These are phyloP conservation scores for Fusarium sp. DNA, from an alignment of 2,329 filamentous ascomycete genomes.

Conservation along the genomic window DNA sequence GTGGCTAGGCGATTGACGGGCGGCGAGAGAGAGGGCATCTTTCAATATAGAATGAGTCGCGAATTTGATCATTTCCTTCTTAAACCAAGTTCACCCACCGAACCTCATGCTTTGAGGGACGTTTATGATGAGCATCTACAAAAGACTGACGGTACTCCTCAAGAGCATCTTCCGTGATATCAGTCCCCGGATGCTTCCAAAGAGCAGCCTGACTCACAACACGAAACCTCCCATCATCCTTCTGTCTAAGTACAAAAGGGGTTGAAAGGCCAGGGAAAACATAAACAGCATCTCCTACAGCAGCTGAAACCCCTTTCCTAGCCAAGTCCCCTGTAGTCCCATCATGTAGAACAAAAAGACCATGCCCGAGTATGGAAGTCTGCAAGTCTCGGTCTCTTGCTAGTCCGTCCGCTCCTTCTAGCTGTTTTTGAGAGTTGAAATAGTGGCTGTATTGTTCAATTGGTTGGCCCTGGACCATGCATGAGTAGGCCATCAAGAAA, in stretches of 20 bases:
- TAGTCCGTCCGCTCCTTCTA: not conserved
- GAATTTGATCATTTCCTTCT: too few species aligned
- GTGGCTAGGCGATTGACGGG: not conserved
- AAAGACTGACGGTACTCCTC: not conserved
- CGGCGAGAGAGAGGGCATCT: not conserved
- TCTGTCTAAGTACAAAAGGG: not conserved
- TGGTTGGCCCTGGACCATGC: constrained; percentile 1
- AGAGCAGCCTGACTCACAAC: not conserved
- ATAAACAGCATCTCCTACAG: constrained; percentile 3
- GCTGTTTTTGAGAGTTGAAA: not conserved
- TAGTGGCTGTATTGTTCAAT: not conserved
- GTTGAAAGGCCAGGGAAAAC: not conserved
- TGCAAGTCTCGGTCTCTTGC: not conserved
- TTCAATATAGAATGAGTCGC: too few species aligned
- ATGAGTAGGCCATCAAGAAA: constrained; percentile 16
- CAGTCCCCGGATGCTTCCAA: not conserved
- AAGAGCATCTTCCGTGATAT: not conserved
- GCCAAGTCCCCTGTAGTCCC: not conserved
- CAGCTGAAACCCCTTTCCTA: accelerated
- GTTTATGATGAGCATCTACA: not conserved
- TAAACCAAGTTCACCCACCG: not conserved
- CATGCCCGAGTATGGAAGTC: not conserved
- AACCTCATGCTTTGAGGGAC: not conserved
- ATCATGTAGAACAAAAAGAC: constrained; percentile 9
- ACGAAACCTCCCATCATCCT: not conserved